These are phyloP conservation scores for Zygoascus tannicola DNA, from an alignment of 805 yeast genomes.

Conservation along the genomic window DNA sequence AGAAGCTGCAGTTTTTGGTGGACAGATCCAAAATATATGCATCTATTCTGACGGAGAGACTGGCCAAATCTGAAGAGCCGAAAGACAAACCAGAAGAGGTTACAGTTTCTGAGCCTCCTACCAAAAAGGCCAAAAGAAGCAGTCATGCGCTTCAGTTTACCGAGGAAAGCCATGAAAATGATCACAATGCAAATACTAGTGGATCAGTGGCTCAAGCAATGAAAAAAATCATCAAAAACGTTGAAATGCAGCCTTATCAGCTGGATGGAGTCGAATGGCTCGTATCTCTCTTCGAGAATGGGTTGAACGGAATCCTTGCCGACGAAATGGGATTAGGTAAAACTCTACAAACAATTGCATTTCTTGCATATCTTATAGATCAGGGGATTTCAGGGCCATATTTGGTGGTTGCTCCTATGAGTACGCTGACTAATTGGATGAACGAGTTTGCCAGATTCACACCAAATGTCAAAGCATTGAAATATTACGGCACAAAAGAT, in stretches of 20 bases:
- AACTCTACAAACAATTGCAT: conserved; percentile 78
- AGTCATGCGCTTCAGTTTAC: too few relatives aligned
- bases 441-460: conserved; percentile 57
- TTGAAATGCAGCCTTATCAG: conserved; percentile 67
- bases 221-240: neutral
- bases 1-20: conserved; percentile 63
- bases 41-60: conserved; percentile 71
- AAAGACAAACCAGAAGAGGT: conserved; percentile 9
- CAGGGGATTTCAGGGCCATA: conserved; percentile 70
- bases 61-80: conserved; percentile 25
- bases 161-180: neutral
- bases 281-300: conserved; percentile 80
- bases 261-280: conserved; percentile 88
- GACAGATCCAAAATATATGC: conserved; percentile 83
- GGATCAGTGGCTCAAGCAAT: conserved; percentile 3
- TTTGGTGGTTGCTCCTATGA: conserved; percentile 88
- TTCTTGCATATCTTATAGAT: conserved; percentile 74
- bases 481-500: conserved; percentile 80
- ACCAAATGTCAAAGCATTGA: conserved; percentile 70
- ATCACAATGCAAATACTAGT: conserved; percentile 9
- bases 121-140: conserved; percentile 4
- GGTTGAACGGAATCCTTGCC: conserved; percentile 88
- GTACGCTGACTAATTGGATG: conserved; percentile 82
- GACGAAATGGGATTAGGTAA: conserved; percentile 98
- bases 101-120: conserved; percentile 3